Evolutionary conservation across 495 filamentous ascomycete species (phyloP).

Genomic region (Aspergillus homomorphus): DNA sequence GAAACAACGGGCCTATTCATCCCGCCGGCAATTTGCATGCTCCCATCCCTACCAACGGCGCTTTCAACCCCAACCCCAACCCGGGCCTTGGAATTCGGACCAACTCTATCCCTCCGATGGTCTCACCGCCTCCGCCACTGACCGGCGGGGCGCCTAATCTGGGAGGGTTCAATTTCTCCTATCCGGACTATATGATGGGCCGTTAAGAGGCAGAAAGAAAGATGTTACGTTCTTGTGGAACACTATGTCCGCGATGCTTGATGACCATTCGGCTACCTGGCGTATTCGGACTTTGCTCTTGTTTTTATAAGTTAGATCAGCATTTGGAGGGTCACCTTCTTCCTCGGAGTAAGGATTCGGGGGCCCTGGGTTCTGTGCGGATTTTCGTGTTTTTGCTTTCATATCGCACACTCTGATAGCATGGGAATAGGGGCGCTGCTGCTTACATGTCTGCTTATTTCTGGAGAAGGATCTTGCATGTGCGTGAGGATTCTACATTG

Average conservation of each 20-base stretch:
- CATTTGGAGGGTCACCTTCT: constrained; percentile 47
- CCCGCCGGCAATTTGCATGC: constrained; percentile 32
- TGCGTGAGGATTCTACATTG: constrained; percentile 32
- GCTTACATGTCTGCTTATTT: constrained; percentile 28
- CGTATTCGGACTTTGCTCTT: constrained; percentile 37
- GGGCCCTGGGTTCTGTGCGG: constrained; percentile 30
- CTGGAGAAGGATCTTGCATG: constrained; percentile 38
- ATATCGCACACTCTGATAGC: constrained; percentile 24
- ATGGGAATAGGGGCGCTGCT: constrained; percentile 42
- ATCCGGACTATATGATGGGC: constrained; percentile 62
- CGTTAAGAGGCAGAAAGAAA: constrained; percentile 31
- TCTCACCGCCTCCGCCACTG: constrained; percentile 36
- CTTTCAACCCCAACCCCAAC: constrained; percentile 41
- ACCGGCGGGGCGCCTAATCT: constrained; percentile 38
- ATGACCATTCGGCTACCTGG: constrained; percentile 46
- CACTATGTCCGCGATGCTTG: constrained; percentile 50
- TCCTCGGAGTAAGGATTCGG: constrained; percentile 43
- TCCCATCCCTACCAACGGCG: constrained; percentile 34
- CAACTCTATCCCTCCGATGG: constrained; percentile 43
- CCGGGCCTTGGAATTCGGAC: constrained; percentile 45
- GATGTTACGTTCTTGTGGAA: constrained; percentile 19
- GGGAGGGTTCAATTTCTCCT: constrained; percentile 46
- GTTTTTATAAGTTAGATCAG: constrained; percentile 45
- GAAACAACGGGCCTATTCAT: constrained; percentile 38
- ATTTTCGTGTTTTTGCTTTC: constrained; percentile 19